A percentile compares a stretch with the other conserved stretches of the same genome.
These are phyloP conservation scores for Radiomyces spectabilis DNA, from an alignment of 192 early-diverging fungal genomes.

Conservation along the genomic window DNA sequence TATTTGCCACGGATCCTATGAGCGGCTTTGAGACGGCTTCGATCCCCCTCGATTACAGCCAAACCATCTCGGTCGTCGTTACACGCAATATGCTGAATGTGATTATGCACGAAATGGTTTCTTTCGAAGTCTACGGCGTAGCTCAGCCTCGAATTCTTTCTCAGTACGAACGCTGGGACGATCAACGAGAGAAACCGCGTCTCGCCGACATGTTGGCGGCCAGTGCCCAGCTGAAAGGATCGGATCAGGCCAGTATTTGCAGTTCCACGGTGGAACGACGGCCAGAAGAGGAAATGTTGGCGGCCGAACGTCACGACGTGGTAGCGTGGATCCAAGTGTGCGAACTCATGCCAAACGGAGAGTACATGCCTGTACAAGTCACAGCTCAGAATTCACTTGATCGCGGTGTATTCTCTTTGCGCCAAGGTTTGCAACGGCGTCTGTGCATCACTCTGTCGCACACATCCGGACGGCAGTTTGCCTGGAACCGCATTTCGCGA, in stretches of 20 bases:
- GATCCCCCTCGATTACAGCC: constrained; percentile 44
- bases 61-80: constrained; percentile 36
- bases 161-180: constrained; percentile 45
- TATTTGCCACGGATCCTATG: constrained; percentile 53
- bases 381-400: constrained; percentile 37
- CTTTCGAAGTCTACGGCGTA: constrained; percentile 47
- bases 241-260: neutral
- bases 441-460: constrained; percentile 58
- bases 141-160: constrained; percentile 31
- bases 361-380: constrained; percentile 52
- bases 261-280: constrained; percentile 12
- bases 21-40: constrained; percentile 42
- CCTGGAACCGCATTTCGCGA: constrained; percentile 37
- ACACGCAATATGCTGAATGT: constrained; percentile 13
- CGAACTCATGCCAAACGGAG: constrained; percentile 56
- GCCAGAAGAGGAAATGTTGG: constrained; percentile 52
- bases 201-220: neutral
- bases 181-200: constrained; percentile 30
- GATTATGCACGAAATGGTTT: constrained; percentile 15
- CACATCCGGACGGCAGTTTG: constrained; percentile 59
- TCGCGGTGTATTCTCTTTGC: constrained; percentile 54
- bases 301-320: constrained; percentile 63
- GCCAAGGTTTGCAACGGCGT: constrained; percentile 71
- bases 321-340: constrained; percentile 59
- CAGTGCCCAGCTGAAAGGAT: neutral